Base-by-base conservation (phyloP, 139 green algal genomes). In the Chlamydomonas incerta region DNA sequence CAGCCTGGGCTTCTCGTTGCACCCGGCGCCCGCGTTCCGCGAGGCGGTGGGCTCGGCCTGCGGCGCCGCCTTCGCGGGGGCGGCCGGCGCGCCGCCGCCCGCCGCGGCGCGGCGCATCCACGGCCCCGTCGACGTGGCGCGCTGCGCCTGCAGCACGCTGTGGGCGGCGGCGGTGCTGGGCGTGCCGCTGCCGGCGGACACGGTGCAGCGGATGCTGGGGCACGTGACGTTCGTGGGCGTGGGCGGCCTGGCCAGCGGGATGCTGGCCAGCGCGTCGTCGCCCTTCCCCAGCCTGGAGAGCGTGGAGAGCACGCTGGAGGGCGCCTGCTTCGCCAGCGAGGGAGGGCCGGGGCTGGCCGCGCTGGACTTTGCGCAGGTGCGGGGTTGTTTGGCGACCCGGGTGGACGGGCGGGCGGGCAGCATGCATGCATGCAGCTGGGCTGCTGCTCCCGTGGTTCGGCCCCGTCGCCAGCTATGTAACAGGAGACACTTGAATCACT, bases 151-250 rank as follows among this genome's bases (percentile, higher is more conserved):
- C 67, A 76, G 65, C 33, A 21, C 65, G 3, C 65, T 85, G 79
- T 85, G 79, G 79, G 79, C 79, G 24, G n/a, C 66, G 11, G 79
- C 79, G 47, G 47, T 75, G 79, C 79, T 85, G 65, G 65, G 79
- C 9, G 79, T 68, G 67, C 66, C 65, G 15, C 67, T 85, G 47
- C 28, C 35, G 24, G n/a, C 24, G 24, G 10, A 3, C 8, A 75
- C 66, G 1, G 58, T 68, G n/a, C n/a, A 41, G n/a, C 1, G 11
- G 8, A 35, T 70, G 63, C n/a, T 70, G 4, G 63, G 4, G 8
- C 63, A 35, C n/a, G 10, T 70, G n/a, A 70, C 62, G 26, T 68
- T 23, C 26, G 62, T 33, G 2, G 23, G 26, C n/a, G n/a, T 37
- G 63, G 63, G 14, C 65, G 65, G 62, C 14, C 62, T 17, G 62